Percentiles rank a stretch among this genome's conserved stretches.
Evolutionary conservation across 2,329 filamentous ascomycete species (phyloP).

Genomic region (Colletotrichum filicis): DNA sequence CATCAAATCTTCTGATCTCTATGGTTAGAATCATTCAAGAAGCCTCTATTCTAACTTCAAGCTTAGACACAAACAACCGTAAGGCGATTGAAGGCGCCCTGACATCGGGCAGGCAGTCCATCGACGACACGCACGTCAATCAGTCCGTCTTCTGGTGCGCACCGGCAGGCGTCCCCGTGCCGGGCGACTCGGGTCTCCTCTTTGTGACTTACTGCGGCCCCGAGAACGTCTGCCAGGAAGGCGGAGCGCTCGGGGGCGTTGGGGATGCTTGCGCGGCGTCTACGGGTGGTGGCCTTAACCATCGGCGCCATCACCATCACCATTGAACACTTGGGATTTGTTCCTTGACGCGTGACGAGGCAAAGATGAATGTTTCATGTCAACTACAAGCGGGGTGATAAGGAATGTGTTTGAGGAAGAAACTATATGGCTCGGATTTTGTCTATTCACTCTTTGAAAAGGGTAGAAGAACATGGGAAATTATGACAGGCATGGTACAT

Average conservation of each 20-base stretch:
- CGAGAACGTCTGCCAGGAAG: slow-evolving; percentile 8
- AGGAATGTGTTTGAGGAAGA: background rate
- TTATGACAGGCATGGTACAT: background rate
- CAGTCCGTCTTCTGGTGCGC: slow-evolving; percentile 32
- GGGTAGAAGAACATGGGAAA: background rate
- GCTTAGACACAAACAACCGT: slow-evolving; percentile 3
- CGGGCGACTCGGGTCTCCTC: slow-evolving; percentile 10
- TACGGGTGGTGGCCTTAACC: background rate
- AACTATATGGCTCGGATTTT: background rate
- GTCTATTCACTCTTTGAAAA: slow-evolving; percentile 10
- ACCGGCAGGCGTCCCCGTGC: slow-evolving; percentile 12
- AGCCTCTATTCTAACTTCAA: background rate
- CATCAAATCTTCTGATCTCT: background rate
- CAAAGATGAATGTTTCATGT: background rate
- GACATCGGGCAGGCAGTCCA: slow-evolving; percentile 6
- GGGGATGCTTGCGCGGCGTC: slow-evolving; percentile 17
- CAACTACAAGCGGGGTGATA: background rate
- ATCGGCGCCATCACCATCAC: background rate
- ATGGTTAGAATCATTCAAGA: background rate
- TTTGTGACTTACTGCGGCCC: slow-evolving; percentile 30
- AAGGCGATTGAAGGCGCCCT: slow-evolving; percentile 9
- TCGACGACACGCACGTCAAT: slow-evolving; percentile 17
- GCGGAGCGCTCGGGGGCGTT: slow-evolving; percentile 20
- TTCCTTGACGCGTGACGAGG: background rate
- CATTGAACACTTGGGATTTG: too few relatives aligned